Evolutionary conservation across 805 yeast species (phyloP).

Genomic region (Suhomyces kilbournensis): DNA sequence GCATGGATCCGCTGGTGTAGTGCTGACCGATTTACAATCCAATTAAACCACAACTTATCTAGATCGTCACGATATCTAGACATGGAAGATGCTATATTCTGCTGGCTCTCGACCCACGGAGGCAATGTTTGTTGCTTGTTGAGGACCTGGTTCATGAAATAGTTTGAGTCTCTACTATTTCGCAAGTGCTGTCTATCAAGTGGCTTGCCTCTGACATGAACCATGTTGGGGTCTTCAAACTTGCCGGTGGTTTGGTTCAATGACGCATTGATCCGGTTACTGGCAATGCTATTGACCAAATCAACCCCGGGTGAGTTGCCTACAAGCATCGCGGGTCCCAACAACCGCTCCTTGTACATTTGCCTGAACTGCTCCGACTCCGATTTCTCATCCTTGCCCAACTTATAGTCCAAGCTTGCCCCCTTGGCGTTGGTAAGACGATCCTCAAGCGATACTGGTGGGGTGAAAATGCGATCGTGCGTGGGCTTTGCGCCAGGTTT

Average conservation of each 20-base stretch:
- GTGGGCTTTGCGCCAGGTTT: slow-evolving; percentile 36
- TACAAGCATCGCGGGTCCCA: slow-evolving; percentile 53
- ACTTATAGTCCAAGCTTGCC: slow-evolving; percentile 58
- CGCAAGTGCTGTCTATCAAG: slow-evolving; percentile 51
- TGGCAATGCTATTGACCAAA: slow-evolving; percentile 65
- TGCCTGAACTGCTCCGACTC: slow-evolving; percentile 51
- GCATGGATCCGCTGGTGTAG: neutral
- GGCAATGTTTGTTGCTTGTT: slow-evolving; percentile 76
- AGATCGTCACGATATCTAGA: slow-evolving; percentile 45
- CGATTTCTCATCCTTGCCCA: slow-evolving; percentile 21
- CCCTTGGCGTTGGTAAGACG: slow-evolving; percentile 64
- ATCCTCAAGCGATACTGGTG: slow-evolving; percentile 24
- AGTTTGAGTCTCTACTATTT: slow-evolving; percentile 62
- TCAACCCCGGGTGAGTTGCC: slow-evolving; percentile 45
- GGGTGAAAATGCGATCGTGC: slow-evolving; percentile 15
- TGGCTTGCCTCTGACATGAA: slow-evolving; percentile 56
- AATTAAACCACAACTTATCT: slow-evolving; percentile 22
- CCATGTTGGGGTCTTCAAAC: slow-evolving; percentile 52
- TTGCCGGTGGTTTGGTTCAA: slow-evolving; percentile 65
- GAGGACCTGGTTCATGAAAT: slow-evolving; percentile 74
- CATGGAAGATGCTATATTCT: slow-evolving; percentile 50
- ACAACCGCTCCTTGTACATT: slow-evolving; percentile 59
- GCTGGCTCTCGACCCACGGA: slow-evolving; percentile 86
- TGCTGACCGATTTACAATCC: slow-evolving; percentile 10
- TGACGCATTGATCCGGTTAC: slow-evolving; percentile 64